Conservation (phyloP, 352 stramenopile species). For the Bremia lactucae region DNA sequence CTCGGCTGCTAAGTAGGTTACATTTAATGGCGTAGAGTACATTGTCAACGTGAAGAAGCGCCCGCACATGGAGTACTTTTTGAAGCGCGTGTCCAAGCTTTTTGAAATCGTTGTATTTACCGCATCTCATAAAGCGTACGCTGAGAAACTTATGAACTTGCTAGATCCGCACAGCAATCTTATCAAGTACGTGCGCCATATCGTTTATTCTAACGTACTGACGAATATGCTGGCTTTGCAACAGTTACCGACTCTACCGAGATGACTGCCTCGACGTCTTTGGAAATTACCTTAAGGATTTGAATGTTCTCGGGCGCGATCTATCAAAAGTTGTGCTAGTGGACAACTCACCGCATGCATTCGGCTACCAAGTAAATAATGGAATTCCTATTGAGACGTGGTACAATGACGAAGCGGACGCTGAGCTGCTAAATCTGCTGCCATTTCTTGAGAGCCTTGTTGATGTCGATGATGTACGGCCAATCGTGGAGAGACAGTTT, state of each 20-base stretch:
- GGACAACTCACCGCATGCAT: conserved; percentile 97
- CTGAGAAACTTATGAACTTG: conserved; percentile 94
- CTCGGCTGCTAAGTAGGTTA: conserved; percentile 36
- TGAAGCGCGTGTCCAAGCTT: conserved; percentile 82
- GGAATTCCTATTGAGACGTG: conserved; percentile 97
- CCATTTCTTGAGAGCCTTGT: conserved; percentile 89
- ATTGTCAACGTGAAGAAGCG: conserved; percentile 94
- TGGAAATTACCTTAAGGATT: conserved; percentile 98
- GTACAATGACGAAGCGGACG: conserved; percentile 95
- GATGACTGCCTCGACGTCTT: conserved; percentile 94
- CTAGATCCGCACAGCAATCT: conserved; percentile 89
- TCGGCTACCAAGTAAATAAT: conserved; percentile 97
- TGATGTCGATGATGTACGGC: conserved; percentile 82
- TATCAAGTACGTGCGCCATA: conserved; percentile 56
- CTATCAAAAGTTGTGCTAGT: conserved; percentile 89
- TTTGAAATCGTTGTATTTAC: conserved; percentile 99
- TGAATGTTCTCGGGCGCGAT: conserved; percentile 93
- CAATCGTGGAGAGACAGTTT: conserved; percentile 84
- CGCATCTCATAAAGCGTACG: conserved; percentile 91
- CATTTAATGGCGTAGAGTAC: conserved; percentile 93
- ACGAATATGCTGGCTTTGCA: conserved; percentile 4
- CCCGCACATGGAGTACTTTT: conserved; percentile 92
- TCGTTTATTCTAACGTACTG: not conserved
- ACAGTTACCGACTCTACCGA: conserved; percentile 90
- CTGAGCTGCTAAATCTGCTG: conserved; percentile 94